Evolutionary conservation across 2,329 filamentous ascomycete genomes (phyloP), one percentile per base, ranked within the genome.

Genomic region (Aureobasidium subglaciale): DNA sequence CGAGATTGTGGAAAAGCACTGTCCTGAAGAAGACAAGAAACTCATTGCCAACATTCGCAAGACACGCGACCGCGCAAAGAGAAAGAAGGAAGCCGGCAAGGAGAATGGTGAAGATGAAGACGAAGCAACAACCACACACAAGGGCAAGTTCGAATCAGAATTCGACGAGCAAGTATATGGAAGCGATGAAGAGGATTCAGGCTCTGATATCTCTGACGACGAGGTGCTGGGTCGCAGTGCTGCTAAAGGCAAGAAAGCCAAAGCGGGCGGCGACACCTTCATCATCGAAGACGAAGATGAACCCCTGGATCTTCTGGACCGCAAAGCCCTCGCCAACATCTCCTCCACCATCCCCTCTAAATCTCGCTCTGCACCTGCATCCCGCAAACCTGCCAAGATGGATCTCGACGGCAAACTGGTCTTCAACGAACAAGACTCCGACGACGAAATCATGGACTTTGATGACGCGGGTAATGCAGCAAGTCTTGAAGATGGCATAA

Each of bases 131-230:
- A 64, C 70, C 67, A 76, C 60, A 58, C 63, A 73, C 56, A 79
- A 80, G 67, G 75, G 81, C 64, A 83, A 84, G 58, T 96, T 95
- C 68, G 90, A 91, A 71, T 95, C 88, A 71, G 92, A 95, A 66
- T 96, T 93, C 70, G 92, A 97, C 69, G 87, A 95, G 71, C 91
- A 92, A n/a, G 82, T 99, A 30, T 96, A 96, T 68, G 91, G 90
- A 68, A 88, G 83, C 62, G 59, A 56, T 30, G 58, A 69, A 65
- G 35, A 67, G 11, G 85, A 78, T 46, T 69, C 83, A 42, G 78
- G 74, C 49, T 82, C 78, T 1, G 84, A 82, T 56, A 81, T 83
- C 57, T 83, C 82, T 9, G 83, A 85, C 61, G 81, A 79, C 62
- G 82, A 85, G 52, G 73, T 74, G 61, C 71, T 76, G 4, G 73